A percentile compares a stretch with the other conserved stretches of the same genome.
These are phyloP conservation scores for Fusarium humuli DNA, from an alignment of 2,329 filamentous ascomycete genomes.

Conservation along the genomic window DNA sequence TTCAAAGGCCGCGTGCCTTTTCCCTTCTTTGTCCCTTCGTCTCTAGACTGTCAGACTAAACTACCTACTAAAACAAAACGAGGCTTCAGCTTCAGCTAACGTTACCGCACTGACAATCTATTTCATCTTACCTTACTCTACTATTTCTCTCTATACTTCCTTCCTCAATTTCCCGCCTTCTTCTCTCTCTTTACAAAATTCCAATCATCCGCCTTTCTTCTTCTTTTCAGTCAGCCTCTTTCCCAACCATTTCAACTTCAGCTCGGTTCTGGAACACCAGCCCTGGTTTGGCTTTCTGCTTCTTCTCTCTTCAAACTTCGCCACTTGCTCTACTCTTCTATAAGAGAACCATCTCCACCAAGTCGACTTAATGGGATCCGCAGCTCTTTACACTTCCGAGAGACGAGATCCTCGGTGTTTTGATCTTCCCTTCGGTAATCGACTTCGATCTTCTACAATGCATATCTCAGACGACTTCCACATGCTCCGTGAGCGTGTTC, in stretches of 20 bases:
- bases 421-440: conserved; percentile 22
- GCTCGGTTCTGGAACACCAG: conserved; percentile 2
- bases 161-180: conserved; percentile 14
- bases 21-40: conserved; percentile 20
- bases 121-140: neutral
- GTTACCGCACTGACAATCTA: neutral
- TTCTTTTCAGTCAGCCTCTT: conserved; percentile 20
- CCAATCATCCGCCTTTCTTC: conserved; percentile 3
- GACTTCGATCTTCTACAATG: conserved; percentile 43
- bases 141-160: conserved; percentile 10
- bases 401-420: conserved; percentile 37
- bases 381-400: conserved; percentile 19
- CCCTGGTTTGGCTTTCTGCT: conserved; percentile 4
- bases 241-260: conserved; percentile 8
- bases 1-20: conserved; percentile 18
- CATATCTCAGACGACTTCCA: conserved; percentile 58
- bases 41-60: conserved; percentile 20
- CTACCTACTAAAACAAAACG: neutral
- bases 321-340: conserved; percentile 3
- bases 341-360: conserved; percentile 6
- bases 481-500: conserved; percentile 58
- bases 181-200: conserved; percentile 15
- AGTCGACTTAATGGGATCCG: conserved; percentile 29
- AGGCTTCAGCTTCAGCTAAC: conserved; percentile 5
- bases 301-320: neutral